Conservation (phyloP, 2,329 filamentous ascomycete genomes). For the Ophiosphaerella herpotricha region DNA sequence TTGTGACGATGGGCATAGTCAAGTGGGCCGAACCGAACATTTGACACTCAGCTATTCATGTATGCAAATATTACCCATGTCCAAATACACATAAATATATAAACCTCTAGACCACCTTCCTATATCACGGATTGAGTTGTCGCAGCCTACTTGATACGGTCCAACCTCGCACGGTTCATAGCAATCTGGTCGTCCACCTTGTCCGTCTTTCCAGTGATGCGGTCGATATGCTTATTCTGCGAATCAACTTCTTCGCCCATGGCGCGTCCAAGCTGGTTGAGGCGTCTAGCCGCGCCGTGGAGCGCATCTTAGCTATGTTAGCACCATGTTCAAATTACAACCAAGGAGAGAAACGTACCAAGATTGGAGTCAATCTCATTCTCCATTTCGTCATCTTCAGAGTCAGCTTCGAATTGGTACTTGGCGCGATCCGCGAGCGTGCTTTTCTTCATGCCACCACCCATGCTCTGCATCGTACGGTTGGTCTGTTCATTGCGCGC, state of each 20-base stretch:
- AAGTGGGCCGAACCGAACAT: too few species aligned
- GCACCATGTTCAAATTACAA: background rate
- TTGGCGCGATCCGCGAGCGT: slow-evolving; percentile 41
- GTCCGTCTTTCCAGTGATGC: slow-evolving; percentile 83
- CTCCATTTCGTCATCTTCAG: slow-evolving; percentile 67
- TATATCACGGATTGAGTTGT: background rate
- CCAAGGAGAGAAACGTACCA: slow-evolving; percentile 48
- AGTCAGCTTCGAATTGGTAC: slow-evolving; percentile 42
- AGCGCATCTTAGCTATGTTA: slow-evolving; percentile 53
- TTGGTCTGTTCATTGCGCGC: slow-evolving; percentile 31
- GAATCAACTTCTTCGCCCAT: slow-evolving; percentile 75
- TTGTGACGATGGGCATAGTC: too few species aligned
- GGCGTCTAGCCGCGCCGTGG: slow-evolving; percentile 64
- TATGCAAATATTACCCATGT: too few species aligned
- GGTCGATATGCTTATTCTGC: slow-evolving; percentile 78
- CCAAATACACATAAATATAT: background rate
- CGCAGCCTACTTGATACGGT: slow-evolving; percentile 59
- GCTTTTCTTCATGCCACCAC: slow-evolving; percentile 17
- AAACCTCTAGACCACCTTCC: background rate
- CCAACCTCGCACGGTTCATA: slow-evolving; percentile 74
- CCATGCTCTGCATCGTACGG: slow-evolving; percentile 17
- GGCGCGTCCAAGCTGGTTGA: slow-evolving; percentile 74
- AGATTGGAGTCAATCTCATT: slow-evolving; percentile 48
- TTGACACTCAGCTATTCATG: too few species aligned
- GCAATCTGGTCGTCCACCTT: slow-evolving; percentile 75